A percentile compares a stretch with the other conserved stretches of the same genome.
phyloP scores from a whole-genome alignment of 148 eudicot species.

The Nepenthes gracilis region DNA sequence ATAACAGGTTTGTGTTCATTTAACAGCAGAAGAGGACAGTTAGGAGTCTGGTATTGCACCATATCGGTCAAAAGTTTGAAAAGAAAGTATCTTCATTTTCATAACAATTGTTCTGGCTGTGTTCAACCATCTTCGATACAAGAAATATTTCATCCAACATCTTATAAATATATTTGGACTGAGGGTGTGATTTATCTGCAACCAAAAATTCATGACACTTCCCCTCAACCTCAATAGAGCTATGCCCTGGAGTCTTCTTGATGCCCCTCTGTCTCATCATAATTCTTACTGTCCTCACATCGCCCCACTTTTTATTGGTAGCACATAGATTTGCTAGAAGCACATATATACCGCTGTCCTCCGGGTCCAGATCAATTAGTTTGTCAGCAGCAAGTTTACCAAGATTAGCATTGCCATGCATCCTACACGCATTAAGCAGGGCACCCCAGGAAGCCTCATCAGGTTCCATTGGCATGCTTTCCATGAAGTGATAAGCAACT shows the following conservation, averaged over 20 bases:
- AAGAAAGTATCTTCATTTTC: too few species aligned
- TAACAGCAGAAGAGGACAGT: too few species aligned
- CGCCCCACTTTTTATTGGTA: slow-evolving; percentile 41
- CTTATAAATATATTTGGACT: slow-evolving; percentile 31
- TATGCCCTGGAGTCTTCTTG: slow-evolving; percentile 60
- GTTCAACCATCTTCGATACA: too few species aligned
- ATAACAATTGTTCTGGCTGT: too few species aligned
- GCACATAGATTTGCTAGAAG: slow-evolving; percentile 54
- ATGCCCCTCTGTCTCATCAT: slow-evolving; percentile 60
- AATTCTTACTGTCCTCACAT: slow-evolving; percentile 46
- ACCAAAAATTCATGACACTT: slow-evolving; percentile 47
- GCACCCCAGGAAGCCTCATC: slow-evolving; percentile 70
- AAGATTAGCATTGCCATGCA: slow-evolving; percentile 46
- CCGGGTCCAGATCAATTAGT: slow-evolving; percentile 36
- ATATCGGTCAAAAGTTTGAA: too few species aligned
- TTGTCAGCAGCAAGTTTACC: slow-evolving; percentile 48
- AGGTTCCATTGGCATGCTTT: slow-evolving; percentile 46
- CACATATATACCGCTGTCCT: slow-evolving; percentile 57
- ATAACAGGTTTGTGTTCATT: too few species aligned
- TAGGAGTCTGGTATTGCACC: too few species aligned
- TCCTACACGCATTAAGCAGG: slow-evolving; percentile 53
- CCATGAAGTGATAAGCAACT: slow-evolving; percentile 40
- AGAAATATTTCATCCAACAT: slow-evolving; percentile 19
- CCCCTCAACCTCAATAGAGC: slow-evolving; percentile 60
- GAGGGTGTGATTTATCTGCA: slow-evolving; percentile 55